Evolutionary conservation across 768 basidiomycete genomes (phyloP), one percentile per base, ranked within the genome.

Genomic region (Tricholoma furcatifolium): DNA sequence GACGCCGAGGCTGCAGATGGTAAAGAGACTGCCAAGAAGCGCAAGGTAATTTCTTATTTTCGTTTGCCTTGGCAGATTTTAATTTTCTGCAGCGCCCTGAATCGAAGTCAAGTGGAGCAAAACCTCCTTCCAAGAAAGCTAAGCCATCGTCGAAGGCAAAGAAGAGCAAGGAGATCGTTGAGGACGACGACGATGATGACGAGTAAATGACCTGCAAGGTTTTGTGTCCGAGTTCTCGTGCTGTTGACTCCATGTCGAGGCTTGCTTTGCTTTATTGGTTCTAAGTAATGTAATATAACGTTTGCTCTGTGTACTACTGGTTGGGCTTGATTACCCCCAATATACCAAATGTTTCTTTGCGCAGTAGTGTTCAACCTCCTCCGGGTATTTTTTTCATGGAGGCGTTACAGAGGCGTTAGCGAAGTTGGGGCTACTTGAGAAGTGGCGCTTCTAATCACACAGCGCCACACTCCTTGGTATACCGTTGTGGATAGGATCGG

Each of bases 21-120:
- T 10, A 73, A 74, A 2, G 58, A 67, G 65, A 64, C 63, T 50
- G 70, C 68, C 61, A 88, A 84, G 74, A 91, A 91, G 71, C 84
- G 86, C 70, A 87, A 89, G 83, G 87, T 84, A 60, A 36, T 18
- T 11, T 40, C 3, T 11, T 43, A 40, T 30, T 9, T 51, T 51
- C 64, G 30, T 39, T 17, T 27, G 44, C n/a, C 41, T 24, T 47
- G 14, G 27, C 18, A 2, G 30, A 27, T 5, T 6, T 8, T 41
- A 40, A 18, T 43, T 23, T 32, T 23, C 32, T 23, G 20, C 55
- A 81, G 78, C 74, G 74, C 51, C 70, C 77, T 4, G 66, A 66
- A 18, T 66, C 76, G 39, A 78, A 74, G 53, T 53, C 71, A 11
- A 57, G 67, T 10, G 57, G 74, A 31, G 62, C 74, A 9, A 83